Percentiles rank a stretch among this genome's conserved stretches.
phyloP scores from a whole-genome alignment of 371 early-diverging fungal genomes.

The Nematocida ironsii region DNA sequence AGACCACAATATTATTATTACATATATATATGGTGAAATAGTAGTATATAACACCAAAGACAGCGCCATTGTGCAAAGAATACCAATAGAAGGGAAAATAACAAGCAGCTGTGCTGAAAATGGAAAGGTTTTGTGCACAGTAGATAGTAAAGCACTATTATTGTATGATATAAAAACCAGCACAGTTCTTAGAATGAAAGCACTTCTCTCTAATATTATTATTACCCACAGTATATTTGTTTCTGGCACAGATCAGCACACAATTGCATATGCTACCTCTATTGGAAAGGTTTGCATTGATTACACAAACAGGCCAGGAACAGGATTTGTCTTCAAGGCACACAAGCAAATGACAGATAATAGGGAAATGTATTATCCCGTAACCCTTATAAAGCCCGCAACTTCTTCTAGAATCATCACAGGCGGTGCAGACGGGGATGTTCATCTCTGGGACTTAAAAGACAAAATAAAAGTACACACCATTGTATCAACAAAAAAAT shows the following conservation, averaged over 20 bases:
- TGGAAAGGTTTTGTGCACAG: slow-evolving; percentile 5
- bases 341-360: slow-evolving; percentile 30
- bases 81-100: neutral
- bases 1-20: neutral
- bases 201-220: neutral
- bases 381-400: slow-evolving; percentile 14
- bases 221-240: slow-evolving; percentile 14
- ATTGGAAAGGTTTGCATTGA: slow-evolving; percentile 42
- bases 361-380: slow-evolving; percentile 50
- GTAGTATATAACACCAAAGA: slow-evolving; percentile 1
- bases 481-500: slow-evolving; percentile 17
- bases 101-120: neutral
- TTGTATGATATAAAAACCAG: neutral
- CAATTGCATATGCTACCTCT: slow-evolving; percentile 22
- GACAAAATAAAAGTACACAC: slow-evolving; percentile 9
- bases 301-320: slow-evolving; percentile 12
- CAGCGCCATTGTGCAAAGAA: neutral
- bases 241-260: neutral
- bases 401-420: slow-evolving; percentile 8
- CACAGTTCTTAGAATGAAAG: neutral
- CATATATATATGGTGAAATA: slow-evolving; percentile 17
- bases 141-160: neutral
- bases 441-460: slow-evolving; percentile 41
- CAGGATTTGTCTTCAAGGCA: slow-evolving; percentile 45
- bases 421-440: slow-evolving; percentile 43